Percentiles rank a stretch among this genome's conserved stretches.
phyloP scores from a whole-genome alignment of 1,139 yeast species.

The Pichia sp. region DNA sequence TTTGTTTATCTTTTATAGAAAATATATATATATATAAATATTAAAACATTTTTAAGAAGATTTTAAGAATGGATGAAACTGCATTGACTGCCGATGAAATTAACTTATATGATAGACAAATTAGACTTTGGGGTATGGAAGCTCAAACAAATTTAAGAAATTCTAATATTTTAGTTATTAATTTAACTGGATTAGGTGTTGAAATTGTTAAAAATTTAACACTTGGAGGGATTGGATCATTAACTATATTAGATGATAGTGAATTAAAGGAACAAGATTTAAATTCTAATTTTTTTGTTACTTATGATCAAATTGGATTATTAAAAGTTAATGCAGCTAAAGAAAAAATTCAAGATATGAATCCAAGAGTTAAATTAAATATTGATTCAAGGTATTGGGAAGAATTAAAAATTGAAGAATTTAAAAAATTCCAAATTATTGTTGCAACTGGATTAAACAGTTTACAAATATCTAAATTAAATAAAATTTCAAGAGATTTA shows the following conservation, averaged over 20 bases:
- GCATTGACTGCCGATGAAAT: conserved; percentile 54
- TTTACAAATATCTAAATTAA: conserved; percentile 39
- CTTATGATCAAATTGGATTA: conserved; percentile 48
- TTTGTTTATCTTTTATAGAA: too few relatives aligned
- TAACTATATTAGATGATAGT: conserved; percentile 62
- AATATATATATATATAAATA: too few relatives aligned
- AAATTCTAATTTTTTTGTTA: conserved; percentile 74
- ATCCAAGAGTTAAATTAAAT: conserved; percentile 61
- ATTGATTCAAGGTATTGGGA: conserved; percentile 33
- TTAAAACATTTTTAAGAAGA: neutral
- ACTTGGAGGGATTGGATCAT: conserved; percentile 78
- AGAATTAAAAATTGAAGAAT: conserved; percentile 34
- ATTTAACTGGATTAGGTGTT: conserved; percentile 81
- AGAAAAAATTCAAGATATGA: conserved; percentile 58
- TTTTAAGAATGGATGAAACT: neutral
- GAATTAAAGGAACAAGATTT: conserved; percentile 56
- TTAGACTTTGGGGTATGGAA: conserved; percentile 92
- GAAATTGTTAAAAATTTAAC: conserved; percentile 87
- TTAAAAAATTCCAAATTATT: conserved; percentile 59
- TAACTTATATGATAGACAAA: conserved; percentile 90
- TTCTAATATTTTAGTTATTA: conserved; percentile 69
- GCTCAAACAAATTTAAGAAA: conserved; percentile 79
- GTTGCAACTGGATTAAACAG: conserved; percentile 64
- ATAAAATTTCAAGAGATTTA: conserved; percentile 47
- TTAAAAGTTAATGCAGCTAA: conserved; percentile 50